A percentile compares a stretch with the other conserved stretches of the same genome.
Conservation (phyloP, 805 yeast genomes). For the Monosporozyma aquatica region DNA sequence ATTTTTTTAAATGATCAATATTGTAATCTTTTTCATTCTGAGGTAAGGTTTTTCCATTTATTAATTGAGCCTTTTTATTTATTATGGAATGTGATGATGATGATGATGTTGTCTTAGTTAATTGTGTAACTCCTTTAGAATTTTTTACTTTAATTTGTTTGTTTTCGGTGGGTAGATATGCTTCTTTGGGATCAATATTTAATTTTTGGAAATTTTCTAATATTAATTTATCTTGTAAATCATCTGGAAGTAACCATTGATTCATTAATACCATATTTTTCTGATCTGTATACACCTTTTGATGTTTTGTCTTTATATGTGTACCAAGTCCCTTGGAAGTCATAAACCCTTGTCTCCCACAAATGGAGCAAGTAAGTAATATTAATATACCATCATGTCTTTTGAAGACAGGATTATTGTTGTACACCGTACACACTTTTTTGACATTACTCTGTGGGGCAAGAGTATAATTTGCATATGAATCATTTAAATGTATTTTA, state of each 20-base stretch:
- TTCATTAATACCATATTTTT: constrained; percentile 64
- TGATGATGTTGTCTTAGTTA: neutral
- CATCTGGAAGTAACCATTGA: constrained; percentile 41
- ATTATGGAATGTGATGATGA: too few species aligned
- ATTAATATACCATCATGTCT: constrained; percentile 66
- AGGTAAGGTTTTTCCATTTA: too few species aligned
- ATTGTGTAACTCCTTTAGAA: neutral
- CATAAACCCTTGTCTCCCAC: constrained; percentile 61
- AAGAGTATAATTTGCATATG: too few species aligned
- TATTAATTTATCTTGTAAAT: constrained; percentile 21
- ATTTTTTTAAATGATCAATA: constrained; percentile 16
- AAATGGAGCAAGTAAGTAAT: constrained; percentile 56
- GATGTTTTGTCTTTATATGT: constrained; percentile 67
- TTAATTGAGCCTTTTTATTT: too few species aligned
- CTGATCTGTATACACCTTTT: constrained; percentile 60
- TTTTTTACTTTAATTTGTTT: neutral
- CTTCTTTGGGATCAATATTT: constrained; percentile 19
- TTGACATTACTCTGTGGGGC: too few species aligned
- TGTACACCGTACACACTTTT: constrained; percentile 28
- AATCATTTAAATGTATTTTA: neutral
- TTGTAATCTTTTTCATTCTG: neutral
- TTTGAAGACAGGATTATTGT: constrained; percentile 45
- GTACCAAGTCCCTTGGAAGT: constrained; percentile 75
- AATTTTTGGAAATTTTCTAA: constrained; percentile 22
- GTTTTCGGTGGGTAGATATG: constrained; percentile 17